These are phyloP conservation scores for Paecilomyces sp. DNA, from an alignment of 2,329 filamentous ascomycete genomes.

Conservation along the genomic window DNA sequence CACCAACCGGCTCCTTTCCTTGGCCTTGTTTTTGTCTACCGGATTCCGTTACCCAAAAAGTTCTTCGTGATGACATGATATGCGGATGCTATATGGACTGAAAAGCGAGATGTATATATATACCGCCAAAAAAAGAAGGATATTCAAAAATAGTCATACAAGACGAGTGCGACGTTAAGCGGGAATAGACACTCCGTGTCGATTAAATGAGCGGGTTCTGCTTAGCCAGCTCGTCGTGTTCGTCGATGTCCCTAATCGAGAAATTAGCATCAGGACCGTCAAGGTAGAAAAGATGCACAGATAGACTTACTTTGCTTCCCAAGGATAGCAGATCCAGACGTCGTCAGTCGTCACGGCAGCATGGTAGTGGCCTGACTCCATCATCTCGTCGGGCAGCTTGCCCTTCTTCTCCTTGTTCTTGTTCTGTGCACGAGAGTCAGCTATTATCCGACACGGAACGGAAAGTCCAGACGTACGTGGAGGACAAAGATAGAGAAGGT, in stretches of 20 bases:
- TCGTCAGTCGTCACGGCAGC: slow-evolving; percentile 86
- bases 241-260: slow-evolving; percentile 65
- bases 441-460: not conserved
- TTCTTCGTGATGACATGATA: slow-evolving; percentile 11
- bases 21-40: slow-evolving; percentile 10
- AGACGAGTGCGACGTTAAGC: not conserved
- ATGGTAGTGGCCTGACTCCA: slow-evolving; percentile 65
- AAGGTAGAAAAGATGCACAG: not conserved
- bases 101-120: slow-evolving; percentile 5
- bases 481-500: slow-evolving; percentile 93
- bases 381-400: slow-evolving; percentile 68
- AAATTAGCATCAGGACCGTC: slow-evolving; percentile 12
- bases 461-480: slow-evolving; percentile 55
- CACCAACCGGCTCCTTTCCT: not conserved
- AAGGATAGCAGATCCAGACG: slow-evolving; percentile 98
- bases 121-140: slow-evolving; percentile 7
- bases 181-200: not conserved
- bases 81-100: slow-evolving; percentile 3
- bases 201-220: slow-evolving; percentile 29
- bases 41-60: slow-evolving; percentile 9
- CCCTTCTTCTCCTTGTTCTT: slow-evolving; percentile 98
- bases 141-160: not conserved
- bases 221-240: slow-evolving; percentile 69
- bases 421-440: slow-evolving; percentile 48
- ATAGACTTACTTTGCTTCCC: slow-evolving; percentile 69